phyloP scores from a whole-genome alignment of 148 eudicot species.

The Silene uniflora region DNA sequence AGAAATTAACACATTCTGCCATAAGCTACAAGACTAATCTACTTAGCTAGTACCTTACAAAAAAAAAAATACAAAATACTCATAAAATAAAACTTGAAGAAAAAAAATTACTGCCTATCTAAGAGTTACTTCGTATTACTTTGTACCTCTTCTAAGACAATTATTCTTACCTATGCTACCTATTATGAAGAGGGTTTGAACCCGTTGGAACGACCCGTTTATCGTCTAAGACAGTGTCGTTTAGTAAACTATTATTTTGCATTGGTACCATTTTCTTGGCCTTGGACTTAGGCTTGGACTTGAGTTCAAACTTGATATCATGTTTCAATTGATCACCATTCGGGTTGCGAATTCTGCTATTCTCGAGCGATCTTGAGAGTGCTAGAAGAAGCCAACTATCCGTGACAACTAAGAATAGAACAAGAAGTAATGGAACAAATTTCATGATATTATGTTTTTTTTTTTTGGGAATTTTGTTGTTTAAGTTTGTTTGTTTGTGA shows the following conservation, averaged over 20 bases:
- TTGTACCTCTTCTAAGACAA: not conserved
- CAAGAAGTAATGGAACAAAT: constrained; percentile 12
- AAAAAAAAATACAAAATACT: not conserved
- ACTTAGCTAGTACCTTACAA: not conserved
- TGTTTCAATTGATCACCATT: not conserved
- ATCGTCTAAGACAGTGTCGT: constrained; percentile 23
- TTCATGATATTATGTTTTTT: constrained; percentile 1
- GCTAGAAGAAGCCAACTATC: constrained; percentile 2
- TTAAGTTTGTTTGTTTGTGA: not conserved
- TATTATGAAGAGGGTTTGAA: constrained; percentile 32
- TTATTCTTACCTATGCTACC: constrained; percentile 9
- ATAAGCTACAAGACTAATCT: not conserved
- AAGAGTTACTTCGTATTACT: not conserved
- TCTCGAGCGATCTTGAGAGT: constrained; percentile 7
- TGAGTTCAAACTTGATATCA: not conserved
- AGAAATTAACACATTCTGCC: not conserved
- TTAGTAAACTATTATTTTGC: not conserved
- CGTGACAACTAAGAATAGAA: constrained; percentile 10
- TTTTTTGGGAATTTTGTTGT: not conserved
- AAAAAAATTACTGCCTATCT: not conserved
- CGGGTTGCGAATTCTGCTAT: not conserved
- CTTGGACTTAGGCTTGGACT: constrained; percentile 6
- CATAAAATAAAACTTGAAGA: not conserved
- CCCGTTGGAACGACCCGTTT: constrained; percentile 32
- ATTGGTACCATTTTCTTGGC: not conserved